Base-by-base conservation (phyloP, 2,329 filamentous ascomycete species). In the Beauveria scarabaeidicola region DNA sequence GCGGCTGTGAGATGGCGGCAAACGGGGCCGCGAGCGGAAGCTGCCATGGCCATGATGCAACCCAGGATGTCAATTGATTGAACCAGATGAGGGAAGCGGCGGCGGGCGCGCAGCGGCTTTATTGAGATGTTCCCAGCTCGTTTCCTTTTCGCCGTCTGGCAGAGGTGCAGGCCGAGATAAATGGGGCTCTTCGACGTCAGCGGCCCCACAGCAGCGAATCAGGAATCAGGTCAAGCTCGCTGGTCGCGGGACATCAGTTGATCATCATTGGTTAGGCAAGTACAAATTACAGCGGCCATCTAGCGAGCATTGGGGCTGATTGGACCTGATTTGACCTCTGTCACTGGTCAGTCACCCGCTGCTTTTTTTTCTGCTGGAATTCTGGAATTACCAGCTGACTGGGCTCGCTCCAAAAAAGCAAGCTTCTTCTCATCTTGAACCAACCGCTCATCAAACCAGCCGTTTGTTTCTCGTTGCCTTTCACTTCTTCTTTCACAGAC, bases 1-100 rank as follows among this genome's bases (percentile, higher is more conserved):
- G 67, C 67, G 65, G 66, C 66, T 59, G 70, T 64, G 36, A 83
- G 66, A 61, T 78, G 74, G 43, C 81, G 81, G 43, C 86, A 72
- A 25, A 75, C 70, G 52, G 77, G 75, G 36, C 77, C 69, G 65
- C 78, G 74, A 47, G 79, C 67, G 41, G 76, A 78, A 41, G 44
- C 44, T 40, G 54, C 54, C 54, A 57, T 57, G 32, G 54, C 44
- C 29, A 19, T 43, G 44, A 50, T 48, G 32, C 6, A 13, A 17
- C n/a, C 23, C 7, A 29, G 1, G 5, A n/a, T 6, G 17, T 15
- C 15, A 47, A 36, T n/a, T 17, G 53, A 40, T 19, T 25, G 40
- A 21, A n/a, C 15, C 21, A 21, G 27, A 13, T 9, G 9, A 21
- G 21, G 51, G 51, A 36, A 5, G 5, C 11, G 19, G 7, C 7